Conservation (phyloP, 176 grass and related monocot genomes). For the Rhynchospora breviuscula region DNA sequence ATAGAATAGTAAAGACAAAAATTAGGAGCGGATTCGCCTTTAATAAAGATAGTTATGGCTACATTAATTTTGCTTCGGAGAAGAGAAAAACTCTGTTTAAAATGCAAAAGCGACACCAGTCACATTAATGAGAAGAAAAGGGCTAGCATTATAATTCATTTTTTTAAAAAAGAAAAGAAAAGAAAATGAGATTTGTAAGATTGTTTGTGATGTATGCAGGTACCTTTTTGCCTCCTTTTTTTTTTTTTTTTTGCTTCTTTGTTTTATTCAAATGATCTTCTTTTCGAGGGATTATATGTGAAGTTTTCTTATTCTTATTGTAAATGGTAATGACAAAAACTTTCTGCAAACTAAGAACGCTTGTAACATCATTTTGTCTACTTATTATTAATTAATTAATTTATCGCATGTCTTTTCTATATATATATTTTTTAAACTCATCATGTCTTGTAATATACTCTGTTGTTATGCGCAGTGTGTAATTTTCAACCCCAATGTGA, state of each 20-base stretch:
- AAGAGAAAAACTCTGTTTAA: neutral
- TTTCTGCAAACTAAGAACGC: neutral
- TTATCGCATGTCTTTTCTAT: neutral
- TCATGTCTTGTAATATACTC: too few species aligned
- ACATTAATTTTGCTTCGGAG: neutral
- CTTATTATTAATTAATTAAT: neutral
- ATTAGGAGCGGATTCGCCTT: constrained; percentile 1
- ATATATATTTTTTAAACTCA: too few species aligned
- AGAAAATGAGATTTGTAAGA: neutral
- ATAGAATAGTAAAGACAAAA: constrained; percentile 13
- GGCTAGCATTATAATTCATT: neutral
- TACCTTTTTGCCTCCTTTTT: neutral
- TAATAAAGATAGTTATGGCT: constrained; percentile 11
- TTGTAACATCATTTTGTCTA: neutral
- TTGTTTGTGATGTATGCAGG: neutral
- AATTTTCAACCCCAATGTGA: too few species aligned
- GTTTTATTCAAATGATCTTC: neutral
- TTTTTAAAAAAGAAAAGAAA: neutral
- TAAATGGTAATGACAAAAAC: too few species aligned
- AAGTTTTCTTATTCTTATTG: neutral
- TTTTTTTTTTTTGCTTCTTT: neutral
- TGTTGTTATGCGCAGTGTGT: too few species aligned
- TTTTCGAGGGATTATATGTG: neutral
- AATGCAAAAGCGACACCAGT: neutral
- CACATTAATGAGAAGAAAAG: neutral